phyloP scores from a whole-genome alignment of 73 alveolate species.

The Urostyla sp. region DNA sequence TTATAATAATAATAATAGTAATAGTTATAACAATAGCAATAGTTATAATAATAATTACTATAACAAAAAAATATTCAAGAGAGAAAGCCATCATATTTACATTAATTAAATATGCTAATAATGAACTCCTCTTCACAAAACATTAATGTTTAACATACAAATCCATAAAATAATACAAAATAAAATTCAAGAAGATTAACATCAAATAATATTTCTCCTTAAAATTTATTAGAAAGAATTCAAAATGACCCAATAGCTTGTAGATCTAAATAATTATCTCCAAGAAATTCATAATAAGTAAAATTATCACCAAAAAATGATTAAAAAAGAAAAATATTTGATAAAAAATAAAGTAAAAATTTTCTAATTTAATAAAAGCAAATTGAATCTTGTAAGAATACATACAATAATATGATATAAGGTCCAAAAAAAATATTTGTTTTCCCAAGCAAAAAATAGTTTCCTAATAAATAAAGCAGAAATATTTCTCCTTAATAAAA shows the following conservation, averaged over 20 bases:
- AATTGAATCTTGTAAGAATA: background rate
- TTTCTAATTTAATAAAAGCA: background rate
- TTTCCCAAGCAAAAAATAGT: conserved; percentile 12
- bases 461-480: background rate
- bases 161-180: too few species aligned
- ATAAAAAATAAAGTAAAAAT: background rate
- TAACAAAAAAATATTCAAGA: too few species aligned
- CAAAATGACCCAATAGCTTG: background rate
- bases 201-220: too few species aligned
- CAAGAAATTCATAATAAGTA: background rate
- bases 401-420: background rate
- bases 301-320: background rate
- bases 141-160: too few species aligned
- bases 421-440: conserved; percentile 21
- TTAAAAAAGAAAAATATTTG: background rate
- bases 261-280: background rate
- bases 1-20: background rate
- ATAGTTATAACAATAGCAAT: background rate
- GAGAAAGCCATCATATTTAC: too few species aligned
- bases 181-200: too few species aligned
- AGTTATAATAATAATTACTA: background rate
- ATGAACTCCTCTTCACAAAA: too few species aligned
- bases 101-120: too few species aligned
- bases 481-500: conserved; percentile 11
- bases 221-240: too few species aligned